These are phyloP conservation scores for Mycena capillaripes DNA, from an alignment of 768 basidiomycete genomes.

Conservation along the genomic window DNA sequence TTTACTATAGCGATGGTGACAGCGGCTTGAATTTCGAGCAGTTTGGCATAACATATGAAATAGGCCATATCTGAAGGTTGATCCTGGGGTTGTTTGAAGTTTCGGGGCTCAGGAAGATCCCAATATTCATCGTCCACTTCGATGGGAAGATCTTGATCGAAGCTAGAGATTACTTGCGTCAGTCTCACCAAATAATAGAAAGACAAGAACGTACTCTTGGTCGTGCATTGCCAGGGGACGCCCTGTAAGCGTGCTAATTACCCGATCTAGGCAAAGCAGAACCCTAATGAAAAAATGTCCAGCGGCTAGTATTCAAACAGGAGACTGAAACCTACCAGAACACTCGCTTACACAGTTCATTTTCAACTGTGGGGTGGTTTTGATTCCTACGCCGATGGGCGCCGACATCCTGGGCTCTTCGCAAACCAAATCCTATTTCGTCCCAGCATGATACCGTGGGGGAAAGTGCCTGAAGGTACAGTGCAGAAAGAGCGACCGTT, in stretches of 20 bases:
- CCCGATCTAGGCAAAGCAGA: slow-evolving; percentile 38
- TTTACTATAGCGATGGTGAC: slow-evolving; percentile 26
- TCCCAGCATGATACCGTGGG: slow-evolving; percentile 68
- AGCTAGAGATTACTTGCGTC: too few species aligned
- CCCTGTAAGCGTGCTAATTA: slow-evolving; percentile 58
- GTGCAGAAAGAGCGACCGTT: slow-evolving; percentile 41
- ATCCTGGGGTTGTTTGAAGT: too few species aligned
- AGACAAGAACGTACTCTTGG: slow-evolving; percentile 56
- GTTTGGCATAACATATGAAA: too few species aligned
- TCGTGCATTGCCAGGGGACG: slow-evolving; percentile 71
- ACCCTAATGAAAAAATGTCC: slow-evolving; percentile 23
- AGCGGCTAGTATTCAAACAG: background rate
- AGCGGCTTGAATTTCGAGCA: too few species aligned
- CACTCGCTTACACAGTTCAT: slow-evolving; percentile 72
- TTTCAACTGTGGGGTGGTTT: slow-evolving; percentile 54
- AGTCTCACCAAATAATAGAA: too few species aligned
- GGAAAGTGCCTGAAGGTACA: slow-evolving; percentile 59
- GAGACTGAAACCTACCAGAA: slow-evolving; percentile 52
- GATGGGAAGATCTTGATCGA: slow-evolving; percentile 68
- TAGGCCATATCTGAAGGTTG: too few species aligned
- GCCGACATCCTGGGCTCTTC: slow-evolving; percentile 72
- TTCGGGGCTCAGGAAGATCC: slow-evolving; percentile 42
- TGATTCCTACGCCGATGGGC: slow-evolving; percentile 59
- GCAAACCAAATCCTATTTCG: slow-evolving; percentile 69
- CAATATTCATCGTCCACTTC: slow-evolving; percentile 82